Conservation (phyloP, 345 rosid genomes). For the Heritiera littoralis region DNA sequence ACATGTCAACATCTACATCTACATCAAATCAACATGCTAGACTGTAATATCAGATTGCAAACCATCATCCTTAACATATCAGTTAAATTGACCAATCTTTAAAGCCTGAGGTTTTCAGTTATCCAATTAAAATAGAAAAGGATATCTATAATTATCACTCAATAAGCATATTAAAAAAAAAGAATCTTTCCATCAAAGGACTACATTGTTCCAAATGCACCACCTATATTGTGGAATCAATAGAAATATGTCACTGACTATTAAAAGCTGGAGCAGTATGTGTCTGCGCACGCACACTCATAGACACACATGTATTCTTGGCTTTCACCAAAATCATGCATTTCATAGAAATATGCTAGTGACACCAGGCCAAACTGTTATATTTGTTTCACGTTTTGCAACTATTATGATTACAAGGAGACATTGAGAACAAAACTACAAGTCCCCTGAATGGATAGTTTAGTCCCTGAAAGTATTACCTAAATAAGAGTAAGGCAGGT, state of each 20-base stretch:
- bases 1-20: neutral
- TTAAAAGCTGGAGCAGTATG: neutral
- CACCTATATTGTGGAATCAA: neutral
- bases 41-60: neutral
- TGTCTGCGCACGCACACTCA: neutral
- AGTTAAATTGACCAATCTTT: constrained; percentile 6
- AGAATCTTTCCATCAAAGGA: neutral
- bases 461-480: constrained; percentile 44
- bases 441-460: neutral
- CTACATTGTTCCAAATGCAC: neutral
- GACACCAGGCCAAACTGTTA: neutral
- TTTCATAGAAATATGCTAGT: neutral
- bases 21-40: constrained; percentile 4
- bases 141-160: neutral
- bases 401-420: constrained; percentile 6
- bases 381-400: neutral
- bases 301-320: too few species aligned
- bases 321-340: neutral
- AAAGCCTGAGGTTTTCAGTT: constrained; percentile 1
- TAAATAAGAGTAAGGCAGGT: constrained; percentile 96
- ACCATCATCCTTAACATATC: neutral
- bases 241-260: neutral
- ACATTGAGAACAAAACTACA: neutral
- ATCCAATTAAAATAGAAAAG: neutral
- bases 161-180: neutral